Base-by-base conservation (phyloP, 495 filamentous ascomycete genomes). In the Hypoxylon rickii region DNA sequence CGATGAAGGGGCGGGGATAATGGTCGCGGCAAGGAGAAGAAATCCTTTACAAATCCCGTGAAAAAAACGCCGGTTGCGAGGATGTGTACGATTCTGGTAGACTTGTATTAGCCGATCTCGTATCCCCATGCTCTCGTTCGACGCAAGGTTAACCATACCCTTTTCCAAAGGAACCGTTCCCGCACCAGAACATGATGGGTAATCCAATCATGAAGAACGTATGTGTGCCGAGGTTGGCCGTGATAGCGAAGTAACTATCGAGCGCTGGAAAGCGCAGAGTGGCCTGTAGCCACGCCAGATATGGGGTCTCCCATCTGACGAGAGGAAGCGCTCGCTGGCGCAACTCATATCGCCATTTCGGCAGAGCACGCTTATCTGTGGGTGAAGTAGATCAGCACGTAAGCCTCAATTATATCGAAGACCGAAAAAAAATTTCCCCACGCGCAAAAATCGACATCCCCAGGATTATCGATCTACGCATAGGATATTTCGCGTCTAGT, bases 131-230 rank as follows among this genome's bases (percentile, higher is more conserved):
- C 49, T 11, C 44, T 33, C 48, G 19, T 21, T 24, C 11, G 22
- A 12, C 34, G 18, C 11, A 18, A 18, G 37, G 33, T 3, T 31
- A 59, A 21, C 77, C 83, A 32, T 86, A 95, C 89, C 85, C 94
- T 72, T 92, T 83, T 20, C 89, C 94, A 39, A 95, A 79, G 48
- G 75, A 83, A 21, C 84, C 83, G 66, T 89, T 88, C 20, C 94
- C 93, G 66, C 89, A 93, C 94, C 94, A 98, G 75, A 97, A 97
- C 48, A 97, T 79, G 44, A 97, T 87, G 2, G 94, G 94, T 53
- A 98, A 72, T 41, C 88, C 83, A 44, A 95, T 80, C 92, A 96
- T 98, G 76, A 96, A 98, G 77, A 96, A 97, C 1, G 94, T 98
- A 74, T 98, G 94, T 3, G 94, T 98, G 22, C 94, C 94, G 33